These are phyloP conservation scores for Pterocarpus santalinus DNA, from an alignment of 306 rosid genomes.

Conservation along the genomic window DNA sequence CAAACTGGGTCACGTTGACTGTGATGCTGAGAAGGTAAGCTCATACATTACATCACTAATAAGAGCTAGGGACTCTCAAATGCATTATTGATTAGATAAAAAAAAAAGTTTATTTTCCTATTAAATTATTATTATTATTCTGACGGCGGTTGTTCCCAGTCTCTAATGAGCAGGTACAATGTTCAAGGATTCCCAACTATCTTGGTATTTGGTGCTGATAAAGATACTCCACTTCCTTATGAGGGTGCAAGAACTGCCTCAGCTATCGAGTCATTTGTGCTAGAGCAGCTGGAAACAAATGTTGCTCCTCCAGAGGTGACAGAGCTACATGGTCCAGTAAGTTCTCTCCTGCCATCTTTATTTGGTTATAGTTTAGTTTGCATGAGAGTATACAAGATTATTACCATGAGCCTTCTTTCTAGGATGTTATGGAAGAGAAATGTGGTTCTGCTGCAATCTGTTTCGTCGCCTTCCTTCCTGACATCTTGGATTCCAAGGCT, in stretches of 20 bases:
- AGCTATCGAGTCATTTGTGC: conserved; percentile 90
- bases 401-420: conserved; percentile 32
- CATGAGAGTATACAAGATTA: conserved; percentile 8
- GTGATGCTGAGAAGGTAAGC: conserved; percentile 93
- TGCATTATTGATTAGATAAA: not conserved
- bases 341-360: conserved; percentile 44
- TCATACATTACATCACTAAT: conserved; percentile 21
- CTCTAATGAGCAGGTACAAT: conserved; percentile 94
- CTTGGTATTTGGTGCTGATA: conserved; percentile 94
- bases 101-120: not conserved
- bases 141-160: conserved; percentile 65
- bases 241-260: conserved; percentile 92
- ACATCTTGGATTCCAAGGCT: conserved; percentile 96
- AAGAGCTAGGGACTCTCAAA: not conserved
- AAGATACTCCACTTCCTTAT: conserved; percentile 85
- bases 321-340: conserved; percentile 80
- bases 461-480: conserved; percentile 96
- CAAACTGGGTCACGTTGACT: conserved; percentile 95
- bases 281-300: conserved; percentile 85
- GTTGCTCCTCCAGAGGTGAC: conserved; percentile 95
- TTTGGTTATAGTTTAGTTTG: conserved; percentile 22
- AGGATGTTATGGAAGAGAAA: conserved; percentile 94
- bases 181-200: conserved; percentile 99
- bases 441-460: conserved; percentile 96
- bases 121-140: conserved; percentile 43